Base-by-base conservation (phyloP, 2,329 filamentous ascomycete genomes). In the Phoma sp. region DNA sequence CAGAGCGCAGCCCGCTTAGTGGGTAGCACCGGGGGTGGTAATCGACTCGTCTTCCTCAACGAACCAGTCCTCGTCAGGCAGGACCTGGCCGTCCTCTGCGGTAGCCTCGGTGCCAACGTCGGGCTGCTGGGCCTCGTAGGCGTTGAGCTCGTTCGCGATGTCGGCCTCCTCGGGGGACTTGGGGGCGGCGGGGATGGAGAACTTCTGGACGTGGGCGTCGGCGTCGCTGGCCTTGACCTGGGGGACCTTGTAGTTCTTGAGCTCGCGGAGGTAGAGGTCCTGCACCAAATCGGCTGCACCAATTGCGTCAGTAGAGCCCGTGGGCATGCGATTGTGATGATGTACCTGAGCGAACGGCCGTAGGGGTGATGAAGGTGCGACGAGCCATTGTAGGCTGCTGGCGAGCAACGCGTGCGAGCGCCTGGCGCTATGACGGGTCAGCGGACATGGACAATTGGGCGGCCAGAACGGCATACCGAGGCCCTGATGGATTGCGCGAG, bases 201-300 rank as follows among this genome's bases (percentile, higher is more conserved):
- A 99, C 77, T 87, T 90, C 77, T 95, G 90, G 70, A 98, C 95
- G 70, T 96, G 89, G 75, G 91, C 93, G 68, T 93, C 89, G 74
- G 93, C 83, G 74, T 98, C 95, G 70, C 86, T 86, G 62, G 91
- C 84, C 84, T 97, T 96, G 80, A 93, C 76, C 66, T 86, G 82
- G 52, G 90, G 82, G 62, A 88, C 82, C 86, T 98, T 98, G 89
- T 96, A 98, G 79, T 87, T 86, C 82, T 93, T 95, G 75, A 99
- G 87, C 81, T 98, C 93, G 78, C 89, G 89, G 69, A 99, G 87
- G 85, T 99, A 99, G 75, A 99, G 86, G 77, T 98, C 93, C 81
- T 98, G 95, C 70, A 99, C 91, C 72, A 96, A 87, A 79, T 99
- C 95, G 86, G 91, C 95, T 98, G 75, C 33, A 52, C 64, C 69